Evolutionary conservation across 257 asterid species (phyloP).

Genomic region (Gardenia jasminoides): DNA sequence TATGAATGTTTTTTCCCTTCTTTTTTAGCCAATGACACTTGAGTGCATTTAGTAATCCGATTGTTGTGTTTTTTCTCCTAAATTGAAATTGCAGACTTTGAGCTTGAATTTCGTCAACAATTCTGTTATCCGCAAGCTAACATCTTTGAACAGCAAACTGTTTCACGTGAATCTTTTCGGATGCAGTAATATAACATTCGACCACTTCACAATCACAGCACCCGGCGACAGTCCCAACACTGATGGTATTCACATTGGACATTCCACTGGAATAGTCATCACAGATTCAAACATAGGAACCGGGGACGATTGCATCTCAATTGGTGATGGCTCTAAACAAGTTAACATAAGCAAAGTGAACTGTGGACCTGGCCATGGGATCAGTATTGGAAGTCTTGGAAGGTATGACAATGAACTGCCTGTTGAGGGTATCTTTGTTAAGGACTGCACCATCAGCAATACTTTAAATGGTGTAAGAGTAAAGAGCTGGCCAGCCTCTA

Average conservation of each 20-base stretch:
- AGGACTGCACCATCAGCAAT: slow-evolving; percentile 10
- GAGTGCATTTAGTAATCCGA: too few species aligned
- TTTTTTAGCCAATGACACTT: too few species aligned
- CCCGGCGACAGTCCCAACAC: slow-evolving; percentile 29
- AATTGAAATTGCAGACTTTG: slow-evolving; percentile 19
- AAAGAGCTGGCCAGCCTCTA: slow-evolving; percentile 26
- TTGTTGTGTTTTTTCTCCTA: background rate
- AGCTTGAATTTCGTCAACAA: slow-evolving; percentile 13
- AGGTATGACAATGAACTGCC: slow-evolving; percentile 14
- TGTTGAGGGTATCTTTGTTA: slow-evolving; percentile 22
- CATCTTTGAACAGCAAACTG: slow-evolving; percentile 17
- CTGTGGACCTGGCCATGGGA: slow-evolving; percentile 39
- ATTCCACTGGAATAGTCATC: background rate
- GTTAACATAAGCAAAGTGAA: slow-evolving; percentile 10
- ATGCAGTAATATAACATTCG: slow-evolving; percentile 5
- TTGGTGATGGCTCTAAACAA: slow-evolving; percentile 24
- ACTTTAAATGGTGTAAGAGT: slow-evolving; percentile 24
- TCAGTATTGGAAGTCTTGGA: slow-evolving; percentile 31
- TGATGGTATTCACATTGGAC: slow-evolving; percentile 30
- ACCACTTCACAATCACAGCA: background rate
- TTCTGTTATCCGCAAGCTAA: slow-evolving; percentile 3
- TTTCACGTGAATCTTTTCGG: slow-evolving; percentile 8
- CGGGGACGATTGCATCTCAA: slow-evolving; percentile 32
- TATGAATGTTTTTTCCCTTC: too few species aligned
- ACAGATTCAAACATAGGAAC: slow-evolving; percentile 5